These are phyloP conservation scores for Penicillium desertorum DNA, from an alignment of 495 filamentous ascomycete species.

Conservation along the genomic window DNA sequence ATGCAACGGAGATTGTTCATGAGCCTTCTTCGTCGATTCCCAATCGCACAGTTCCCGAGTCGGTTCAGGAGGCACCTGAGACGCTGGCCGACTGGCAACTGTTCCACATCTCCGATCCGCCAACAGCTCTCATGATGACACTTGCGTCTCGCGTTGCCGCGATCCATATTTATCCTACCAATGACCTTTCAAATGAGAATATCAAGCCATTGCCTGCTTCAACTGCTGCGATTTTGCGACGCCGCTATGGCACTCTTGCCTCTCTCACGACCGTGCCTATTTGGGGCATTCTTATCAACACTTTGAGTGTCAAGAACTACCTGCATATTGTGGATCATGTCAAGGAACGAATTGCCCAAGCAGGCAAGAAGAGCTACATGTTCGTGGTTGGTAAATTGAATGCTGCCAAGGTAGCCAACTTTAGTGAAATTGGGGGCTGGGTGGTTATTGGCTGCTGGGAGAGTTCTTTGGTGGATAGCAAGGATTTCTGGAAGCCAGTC, in stretches of 20 bases:
- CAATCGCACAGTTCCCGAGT: constrained; percentile 68
- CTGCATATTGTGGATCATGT: constrained; percentile 74
- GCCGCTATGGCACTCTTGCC: constrained; percentile 84
- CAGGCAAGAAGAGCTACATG: constrained; percentile 90
- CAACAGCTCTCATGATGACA: constrained; percentile 79
- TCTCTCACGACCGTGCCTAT: constrained; percentile 76
- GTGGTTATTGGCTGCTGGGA: constrained; percentile 99
- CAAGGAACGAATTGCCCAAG: constrained; percentile 63
- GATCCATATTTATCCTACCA: constrained; percentile 77
- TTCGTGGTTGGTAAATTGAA: constrained; percentile 97
- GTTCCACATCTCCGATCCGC: constrained; percentile 88
- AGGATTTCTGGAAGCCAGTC: constrained; percentile 81
- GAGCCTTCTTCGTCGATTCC: constrained; percentile 79
- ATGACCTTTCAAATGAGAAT: constrained; percentile 30
- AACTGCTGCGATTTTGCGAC: constrained; percentile 63
- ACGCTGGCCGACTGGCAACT: constrained; percentile 68
- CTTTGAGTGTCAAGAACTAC: constrained; percentile 87
- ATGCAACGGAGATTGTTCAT: constrained; percentile 69
- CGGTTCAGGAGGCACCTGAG: constrained; percentile 46
- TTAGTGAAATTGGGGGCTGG: constrained; percentile 92
- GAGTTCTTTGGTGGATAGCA: constrained; percentile 80
- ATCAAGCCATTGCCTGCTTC: constrained; percentile 48
- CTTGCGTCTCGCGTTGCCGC: constrained; percentile 77
- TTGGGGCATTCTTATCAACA: constrained; percentile 93
- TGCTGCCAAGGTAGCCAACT: constrained; percentile 94